phyloP scores from a whole-genome alignment of 768 basidiomycete genomes.

The Psilocybe sp. region DNA sequence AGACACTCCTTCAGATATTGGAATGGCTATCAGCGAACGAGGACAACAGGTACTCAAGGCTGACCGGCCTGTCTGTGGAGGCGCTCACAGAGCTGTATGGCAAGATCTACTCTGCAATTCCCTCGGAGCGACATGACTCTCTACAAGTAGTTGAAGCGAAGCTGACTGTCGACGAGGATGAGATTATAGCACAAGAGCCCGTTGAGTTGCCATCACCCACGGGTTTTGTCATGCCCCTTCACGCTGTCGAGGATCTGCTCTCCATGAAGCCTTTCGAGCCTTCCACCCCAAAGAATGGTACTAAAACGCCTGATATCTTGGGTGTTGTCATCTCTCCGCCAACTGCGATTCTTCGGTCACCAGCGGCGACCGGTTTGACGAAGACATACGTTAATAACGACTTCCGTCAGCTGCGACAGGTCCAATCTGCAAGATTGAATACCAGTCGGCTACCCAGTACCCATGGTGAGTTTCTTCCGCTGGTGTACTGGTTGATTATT shows the following conservation, averaged over 20 bases:
- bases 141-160: conserved; percentile 23
- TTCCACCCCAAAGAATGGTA: conserved; percentile 52
- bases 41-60: conserved; percentile 39
- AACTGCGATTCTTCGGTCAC: conserved; percentile 64
- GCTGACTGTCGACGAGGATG: conserved; percentile 40
- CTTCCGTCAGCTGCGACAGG: conserved; percentile 72
- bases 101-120: conserved; percentile 23
- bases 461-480: conserved; percentile 49
- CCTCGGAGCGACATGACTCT: conserved; percentile 18
- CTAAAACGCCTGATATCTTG: conserved; percentile 54
- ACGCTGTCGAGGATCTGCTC: conserved; percentile 48
- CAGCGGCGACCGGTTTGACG: conserved; percentile 73
- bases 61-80: conserved; percentile 47
- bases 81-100: conserved; percentile 47
- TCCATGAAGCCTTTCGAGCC: conserved; percentile 36
- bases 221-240: conserved; percentile 39
- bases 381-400: conserved; percentile 83
- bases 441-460: conserved; percentile 85
- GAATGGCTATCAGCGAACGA: conserved; percentile 52
- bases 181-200: conserved; percentile 24
- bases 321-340: conserved; percentile 71
- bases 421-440: conserved; percentile 70
- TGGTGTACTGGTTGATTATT: neutral
- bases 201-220: conserved; percentile 28
- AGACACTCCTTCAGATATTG: conserved; percentile 41